Percentiles rank a stretch among this genome's conserved stretches.
phyloP scores from a whole-genome alignment of 306 rosid species.

The Malus sieversii region DNA sequence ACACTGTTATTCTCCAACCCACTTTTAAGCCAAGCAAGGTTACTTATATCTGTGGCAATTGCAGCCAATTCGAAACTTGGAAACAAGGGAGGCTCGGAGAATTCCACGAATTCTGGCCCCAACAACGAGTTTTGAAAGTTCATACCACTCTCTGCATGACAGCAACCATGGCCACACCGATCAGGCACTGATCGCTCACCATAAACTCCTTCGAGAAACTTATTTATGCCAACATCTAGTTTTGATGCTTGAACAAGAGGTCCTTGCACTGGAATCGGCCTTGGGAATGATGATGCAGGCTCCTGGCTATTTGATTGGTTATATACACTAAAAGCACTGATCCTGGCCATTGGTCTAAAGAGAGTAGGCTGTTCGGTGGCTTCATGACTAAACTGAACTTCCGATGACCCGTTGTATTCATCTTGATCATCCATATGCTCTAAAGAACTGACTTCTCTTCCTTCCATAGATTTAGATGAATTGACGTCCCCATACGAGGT shows the following conservation, averaged over 20 bases:
- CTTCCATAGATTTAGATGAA: slow-evolving; percentile 69
- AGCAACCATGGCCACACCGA: slow-evolving; percentile 81
- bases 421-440: slow-evolving; percentile 45
- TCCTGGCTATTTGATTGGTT: slow-evolving; percentile 42
- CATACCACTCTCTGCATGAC: slow-evolving; percentile 28
- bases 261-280: slow-evolving; percentile 60
- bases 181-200: slow-evolving; percentile 49
- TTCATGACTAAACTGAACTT: slow-evolving; percentile 37
- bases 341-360: slow-evolving; percentile 63
- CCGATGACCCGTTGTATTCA: slow-evolving; percentile 37
- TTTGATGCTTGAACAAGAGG: slow-evolving; percentile 48
- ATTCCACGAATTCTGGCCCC: slow-evolving; percentile 89
- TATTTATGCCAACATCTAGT: slow-evolving; percentile 46
- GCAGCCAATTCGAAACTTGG: slow-evolving; percentile 87
- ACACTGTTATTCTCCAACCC: slow-evolving; percentile 78
- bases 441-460: slow-evolving; percentile 53
- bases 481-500: slow-evolving; percentile 79
- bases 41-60: slow-evolving; percentile 82
- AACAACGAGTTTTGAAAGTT: slow-evolving; percentile 40
- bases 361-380: slow-evolving; percentile 56
- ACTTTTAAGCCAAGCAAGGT: slow-evolving; percentile 94
- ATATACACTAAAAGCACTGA: slow-evolving; percentile 77
- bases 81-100: slow-evolving; percentile 60
- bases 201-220: slow-evolving; percentile 47
- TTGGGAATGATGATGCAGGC: slow-evolving; percentile 29